Evolutionary conservation across 2,329 filamentous ascomycete species (phyloP).

Genomic region (Metarhizium anisopliae): DNA sequence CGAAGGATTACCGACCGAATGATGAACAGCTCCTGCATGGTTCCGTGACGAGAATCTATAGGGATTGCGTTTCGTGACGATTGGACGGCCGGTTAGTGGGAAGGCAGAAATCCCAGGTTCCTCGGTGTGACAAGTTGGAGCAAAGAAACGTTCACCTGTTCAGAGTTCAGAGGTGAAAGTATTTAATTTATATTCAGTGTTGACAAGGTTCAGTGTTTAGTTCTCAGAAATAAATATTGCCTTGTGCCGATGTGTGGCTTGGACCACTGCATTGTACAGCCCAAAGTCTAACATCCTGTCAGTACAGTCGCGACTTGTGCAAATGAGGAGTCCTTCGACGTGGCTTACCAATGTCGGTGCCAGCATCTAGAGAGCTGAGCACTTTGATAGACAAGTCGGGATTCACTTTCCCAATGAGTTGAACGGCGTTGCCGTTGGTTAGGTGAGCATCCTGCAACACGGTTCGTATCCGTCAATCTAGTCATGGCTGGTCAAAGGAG

Average conservation of each 20-base stretch:
- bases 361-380: constrained; percentile 60
- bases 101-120: background rate
- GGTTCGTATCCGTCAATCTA: background rate
- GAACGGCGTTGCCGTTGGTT: constrained; percentile 58
- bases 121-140: background rate
- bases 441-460: constrained; percentile 57
- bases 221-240: constrained; percentile 63
- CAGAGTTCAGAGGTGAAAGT: background rate
- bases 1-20: background rate
- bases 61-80: background rate
- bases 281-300: constrained; percentile 52
- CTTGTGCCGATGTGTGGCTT: constrained; percentile 74
- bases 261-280: constrained; percentile 70
- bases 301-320: background rate
- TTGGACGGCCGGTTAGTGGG: background rate
- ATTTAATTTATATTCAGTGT: no score
- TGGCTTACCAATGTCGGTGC: constrained; percentile 56
- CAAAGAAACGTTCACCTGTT: background rate
- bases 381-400: constrained; percentile 64
- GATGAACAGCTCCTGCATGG: background rate
- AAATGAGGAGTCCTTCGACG: background rate
- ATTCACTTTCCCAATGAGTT: constrained; percentile 75
- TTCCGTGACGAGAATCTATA: background rate
- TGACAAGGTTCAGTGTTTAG: background rate
- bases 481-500: background rate